Conservation (phyloP, 2,329 filamentous ascomycete species). For the Colletotrichum ledebouriae region DNA sequence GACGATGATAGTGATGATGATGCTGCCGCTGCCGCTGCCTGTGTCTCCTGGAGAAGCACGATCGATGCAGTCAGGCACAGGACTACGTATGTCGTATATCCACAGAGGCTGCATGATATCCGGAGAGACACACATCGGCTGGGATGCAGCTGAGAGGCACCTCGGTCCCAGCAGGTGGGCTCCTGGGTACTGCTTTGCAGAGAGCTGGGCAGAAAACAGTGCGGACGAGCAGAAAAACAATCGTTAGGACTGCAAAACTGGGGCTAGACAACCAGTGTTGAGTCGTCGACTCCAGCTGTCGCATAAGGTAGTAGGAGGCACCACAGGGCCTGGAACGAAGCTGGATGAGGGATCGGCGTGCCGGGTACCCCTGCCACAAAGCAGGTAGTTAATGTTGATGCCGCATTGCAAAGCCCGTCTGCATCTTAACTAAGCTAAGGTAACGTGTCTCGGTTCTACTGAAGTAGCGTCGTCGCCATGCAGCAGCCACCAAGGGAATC, state of each 20-base stretch:
- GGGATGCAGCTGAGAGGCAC: slow-evolving; percentile 22
- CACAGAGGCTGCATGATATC: not conserved
- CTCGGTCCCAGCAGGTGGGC: slow-evolving; percentile 32
- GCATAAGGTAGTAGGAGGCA: slow-evolving; percentile 3
- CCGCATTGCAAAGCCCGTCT: slow-evolving; percentile 14
- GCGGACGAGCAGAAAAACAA: not conserved
- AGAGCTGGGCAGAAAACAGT: slow-evolving; percentile 20
- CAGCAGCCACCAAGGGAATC: not conserved
- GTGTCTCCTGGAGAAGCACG: not conserved
- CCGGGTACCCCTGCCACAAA: slow-evolving; percentile 32
- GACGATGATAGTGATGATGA: too few relatives aligned
- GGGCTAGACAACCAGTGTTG: not conserved
- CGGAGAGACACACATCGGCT: slow-evolving; percentile 7
- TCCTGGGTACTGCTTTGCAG: slow-evolving; percentile 14
- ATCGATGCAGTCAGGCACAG: too few relatives aligned
- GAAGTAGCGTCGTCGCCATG: not conserved
- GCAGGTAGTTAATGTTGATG: slow-evolving; percentile 4
- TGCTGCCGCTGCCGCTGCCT: not conserved
- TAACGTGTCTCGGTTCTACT: slow-evolving; percentile 8
- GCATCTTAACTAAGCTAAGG: not conserved
- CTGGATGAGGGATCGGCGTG: slow-evolving; percentile 26
- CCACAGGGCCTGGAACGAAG: slow-evolving; percentile 31
- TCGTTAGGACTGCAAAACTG: too few relatives aligned
- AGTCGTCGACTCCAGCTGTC: slow-evolving; percentile 11
- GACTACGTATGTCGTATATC: slow-evolving; percentile 3